Evolutionary conservation across 768 basidiomycete species (phyloP).

Genomic region (Xerocomellus chrysenteron): DNA sequence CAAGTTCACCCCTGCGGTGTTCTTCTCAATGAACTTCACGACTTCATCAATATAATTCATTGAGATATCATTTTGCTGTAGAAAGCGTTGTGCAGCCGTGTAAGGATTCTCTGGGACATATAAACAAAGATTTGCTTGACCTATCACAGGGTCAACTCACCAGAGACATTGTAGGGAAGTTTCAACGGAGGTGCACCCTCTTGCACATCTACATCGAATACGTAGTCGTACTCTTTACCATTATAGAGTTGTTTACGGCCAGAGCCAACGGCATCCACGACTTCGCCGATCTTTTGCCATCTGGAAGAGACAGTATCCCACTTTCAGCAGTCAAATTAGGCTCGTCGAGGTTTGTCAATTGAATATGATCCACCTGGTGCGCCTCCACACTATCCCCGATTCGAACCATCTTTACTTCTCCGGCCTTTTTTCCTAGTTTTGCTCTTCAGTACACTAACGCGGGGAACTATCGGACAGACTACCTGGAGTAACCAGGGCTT

Average conservation of each 20-base stretch:
- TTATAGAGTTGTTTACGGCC: slow-evolving; percentile 89
- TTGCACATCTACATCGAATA: slow-evolving; percentile 97
- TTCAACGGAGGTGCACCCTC: slow-evolving; percentile 93
- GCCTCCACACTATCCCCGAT: slow-evolving; percentile 83
- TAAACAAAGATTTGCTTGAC: not conserved
- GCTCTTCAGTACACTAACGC: slow-evolving; percentile 4
- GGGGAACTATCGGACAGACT: not conserved
- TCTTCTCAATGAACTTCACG: slow-evolving; percentile 91
- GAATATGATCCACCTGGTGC: slow-evolving; percentile 63
- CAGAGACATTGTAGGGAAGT: slow-evolving; percentile 87
- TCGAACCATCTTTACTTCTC: slow-evolving; percentile 90
- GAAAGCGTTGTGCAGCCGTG: slow-evolving; percentile 84
- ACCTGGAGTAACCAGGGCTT: slow-evolving; percentile 77
- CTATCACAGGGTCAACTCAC: slow-evolving; percentile 39
- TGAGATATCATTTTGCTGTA: slow-evolving; percentile 81
- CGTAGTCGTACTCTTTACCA: slow-evolving; percentile 97
- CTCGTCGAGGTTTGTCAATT: not conserved
- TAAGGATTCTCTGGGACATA: slow-evolving; percentile 78
- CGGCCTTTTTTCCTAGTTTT: slow-evolving; percentile 78
- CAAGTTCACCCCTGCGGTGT: slow-evolving; percentile 74
- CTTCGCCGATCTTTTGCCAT: slow-evolving; percentile 96
- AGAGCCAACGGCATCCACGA: slow-evolving; percentile 91
- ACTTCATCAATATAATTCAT: slow-evolving; percentile 84
- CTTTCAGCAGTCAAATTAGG: slow-evolving; percentile 40
- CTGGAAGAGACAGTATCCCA: slow-evolving; percentile 69